Conservation (phyloP, 2,329 filamentous ascomycete genomes). For the Alternaria sp. region DNA sequence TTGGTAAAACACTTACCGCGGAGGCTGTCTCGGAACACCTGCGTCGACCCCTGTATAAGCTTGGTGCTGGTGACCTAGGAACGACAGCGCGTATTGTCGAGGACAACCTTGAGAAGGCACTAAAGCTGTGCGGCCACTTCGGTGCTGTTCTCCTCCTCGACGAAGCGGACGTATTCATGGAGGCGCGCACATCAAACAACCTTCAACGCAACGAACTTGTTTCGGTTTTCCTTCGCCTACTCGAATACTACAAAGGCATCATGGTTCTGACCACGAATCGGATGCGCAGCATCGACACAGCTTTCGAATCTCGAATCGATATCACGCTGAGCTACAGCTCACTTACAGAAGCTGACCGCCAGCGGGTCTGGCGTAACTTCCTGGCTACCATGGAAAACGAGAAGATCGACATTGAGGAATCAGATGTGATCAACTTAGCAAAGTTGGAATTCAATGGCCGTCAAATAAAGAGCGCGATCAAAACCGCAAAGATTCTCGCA, state of each 20-base stretch:
- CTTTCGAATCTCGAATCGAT: constrained; percentile 44
- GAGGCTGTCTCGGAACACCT: constrained; percentile 11
- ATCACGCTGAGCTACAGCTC: constrained; percentile 12
- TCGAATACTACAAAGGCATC: constrained; percentile 57
- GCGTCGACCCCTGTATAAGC: constrained; percentile 16
- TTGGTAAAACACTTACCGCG: constrained; percentile 7
- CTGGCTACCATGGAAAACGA: constrained; percentile 16
- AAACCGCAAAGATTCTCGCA: constrained; percentile 20
- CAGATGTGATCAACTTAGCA: constrained; percentile 4
- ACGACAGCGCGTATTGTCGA: constrained; percentile 24
- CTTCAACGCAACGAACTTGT: constrained; percentile 35
- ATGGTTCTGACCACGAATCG: constrained; percentile 58
- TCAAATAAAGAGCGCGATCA: constrained; percentile 18
- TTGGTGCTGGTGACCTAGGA: constrained; percentile 21
- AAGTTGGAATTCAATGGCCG: constrained; percentile 14
- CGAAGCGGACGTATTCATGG: constrained; percentile 63
- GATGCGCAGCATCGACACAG: constrained; percentile 51
- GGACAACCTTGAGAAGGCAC: constrained; percentile 16
- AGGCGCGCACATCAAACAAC: constrained; percentile 51
- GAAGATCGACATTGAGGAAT: constrained; percentile 3
- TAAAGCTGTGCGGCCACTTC: constrained; percentile 11
- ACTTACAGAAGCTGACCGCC: constrained; percentile 53
- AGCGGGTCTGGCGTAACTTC: constrained; percentile 21
- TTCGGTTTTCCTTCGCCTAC: constrained; percentile 43
- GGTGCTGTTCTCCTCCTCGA: constrained; percentile 20